Percentiles rank a stretch among this genome's conserved stretches.
Conservation (phyloP, 129 eudicot genomes). For the Mikania micrantha region DNA sequence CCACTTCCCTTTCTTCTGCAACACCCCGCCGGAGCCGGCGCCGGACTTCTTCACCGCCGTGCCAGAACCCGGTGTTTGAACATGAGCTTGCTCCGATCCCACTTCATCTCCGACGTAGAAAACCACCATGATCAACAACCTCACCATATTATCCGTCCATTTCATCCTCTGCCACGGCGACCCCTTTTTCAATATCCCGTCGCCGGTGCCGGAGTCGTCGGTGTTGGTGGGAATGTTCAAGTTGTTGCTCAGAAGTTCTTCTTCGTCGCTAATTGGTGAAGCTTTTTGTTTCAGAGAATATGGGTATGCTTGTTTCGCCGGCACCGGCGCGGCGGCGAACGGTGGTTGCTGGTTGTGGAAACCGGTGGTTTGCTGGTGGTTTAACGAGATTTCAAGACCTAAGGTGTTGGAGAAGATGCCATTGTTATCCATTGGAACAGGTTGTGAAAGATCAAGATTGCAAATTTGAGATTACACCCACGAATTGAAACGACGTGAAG, state of each 20-base stretch:
- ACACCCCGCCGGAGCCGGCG: slow-evolving; percentile 41
- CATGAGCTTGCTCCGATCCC: slow-evolving; percentile 32
- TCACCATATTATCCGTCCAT: slow-evolving; percentile 92
- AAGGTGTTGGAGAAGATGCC: slow-evolving; percentile 47
- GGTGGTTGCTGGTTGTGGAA: slow-evolving; percentile 40
- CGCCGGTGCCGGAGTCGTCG: slow-evolving; percentile 45
- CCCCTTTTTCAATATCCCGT: slow-evolving; percentile 38
- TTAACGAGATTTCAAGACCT: slow-evolving; percentile 78
- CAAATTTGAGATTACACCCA: too few relatives aligned
- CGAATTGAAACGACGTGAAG: not conserved
- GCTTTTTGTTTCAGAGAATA: slow-evolving; percentile 38
- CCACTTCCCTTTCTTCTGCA: slow-evolving; percentile 99
- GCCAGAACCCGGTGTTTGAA: slow-evolving; percentile 20
- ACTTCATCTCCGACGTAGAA: slow-evolving; percentile 75
- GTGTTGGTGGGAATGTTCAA: slow-evolving; percentile 23
- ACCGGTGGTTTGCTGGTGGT: slow-evolving; percentile 37
- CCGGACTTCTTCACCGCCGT: slow-evolving; percentile 41
- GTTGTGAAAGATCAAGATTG: not conserved
- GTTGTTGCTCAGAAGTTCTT: slow-evolving; percentile 38
- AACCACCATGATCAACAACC: slow-evolving; percentile 69
- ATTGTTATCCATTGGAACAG: slow-evolving; percentile 43
- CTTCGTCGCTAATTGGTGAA: slow-evolving; percentile 63
- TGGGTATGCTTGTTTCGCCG: slow-evolving; percentile 25
- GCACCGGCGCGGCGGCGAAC: slow-evolving; percentile 24
- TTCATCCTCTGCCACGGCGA: slow-evolving; percentile 98